Conservation (phyloP, 2,329 filamentous ascomycete species). For the Polytolypa hystricis region DNA sequence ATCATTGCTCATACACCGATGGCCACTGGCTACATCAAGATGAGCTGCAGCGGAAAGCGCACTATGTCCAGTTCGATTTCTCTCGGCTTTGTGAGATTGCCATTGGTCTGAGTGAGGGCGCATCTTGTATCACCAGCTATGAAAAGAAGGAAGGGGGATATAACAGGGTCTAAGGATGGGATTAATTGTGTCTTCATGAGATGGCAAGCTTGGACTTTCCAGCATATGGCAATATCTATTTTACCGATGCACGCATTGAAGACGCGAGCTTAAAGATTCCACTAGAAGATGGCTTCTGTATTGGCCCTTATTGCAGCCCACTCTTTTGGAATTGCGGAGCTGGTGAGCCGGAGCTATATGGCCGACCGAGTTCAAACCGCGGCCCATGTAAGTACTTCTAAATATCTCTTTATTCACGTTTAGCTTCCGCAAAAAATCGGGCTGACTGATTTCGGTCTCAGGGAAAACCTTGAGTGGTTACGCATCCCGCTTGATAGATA, state of each 20-base stretch:
- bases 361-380: constrained; percentile 5
- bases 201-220: constrained; percentile 25
- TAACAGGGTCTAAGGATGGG: constrained; percentile 19
- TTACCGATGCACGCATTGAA: constrained; percentile 18
- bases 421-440: no score
- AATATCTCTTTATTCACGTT: not conserved
- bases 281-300: constrained; percentile 21
- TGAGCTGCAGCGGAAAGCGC: constrained; percentile 1
- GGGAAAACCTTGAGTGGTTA: constrained; percentile 10
- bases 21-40: constrained; percentile 4
- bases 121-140: constrained; percentile 6
- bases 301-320: constrained; percentile 22
- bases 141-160: constrained; percentile 12
- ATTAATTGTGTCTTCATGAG: constrained; percentile 22
- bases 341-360: constrained; percentile 9
- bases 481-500: constrained; percentile 10
- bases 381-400: constrained; percentile 9
- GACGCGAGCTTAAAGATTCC: constrained; percentile 13
- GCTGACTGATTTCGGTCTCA: not conserved
- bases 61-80: constrained; percentile 7
- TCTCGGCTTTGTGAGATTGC: constrained; percentile 7
- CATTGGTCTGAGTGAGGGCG: constrained; percentile 2
- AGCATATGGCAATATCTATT: constrained; percentile 29
- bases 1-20: constrained; percentile 6
- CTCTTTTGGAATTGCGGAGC: constrained; percentile 13